Evolutionary conservation across 2,329 filamentous ascomycete species (phyloP).

Genomic region (Fusarium armeniacum): DNA sequence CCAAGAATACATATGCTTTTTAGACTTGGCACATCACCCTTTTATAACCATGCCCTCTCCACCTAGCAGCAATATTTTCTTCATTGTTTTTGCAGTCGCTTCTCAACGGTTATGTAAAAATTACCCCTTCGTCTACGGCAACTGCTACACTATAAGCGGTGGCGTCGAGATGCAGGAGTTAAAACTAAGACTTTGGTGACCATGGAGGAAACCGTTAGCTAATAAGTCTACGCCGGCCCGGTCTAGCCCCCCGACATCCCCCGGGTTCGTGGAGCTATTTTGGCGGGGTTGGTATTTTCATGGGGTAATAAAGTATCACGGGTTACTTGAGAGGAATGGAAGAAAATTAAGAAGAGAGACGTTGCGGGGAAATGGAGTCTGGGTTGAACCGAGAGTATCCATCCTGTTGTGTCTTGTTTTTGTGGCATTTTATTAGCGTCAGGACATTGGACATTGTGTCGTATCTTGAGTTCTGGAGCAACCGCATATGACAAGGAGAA

Average conservation of each 20-base stretch:
- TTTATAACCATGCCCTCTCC: constrained; percentile 21
- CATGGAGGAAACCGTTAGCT: constrained; percentile 37
- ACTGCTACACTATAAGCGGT: neutral
- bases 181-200: constrained; percentile 13
- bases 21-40: constrained; percentile 14
- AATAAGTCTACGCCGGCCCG: constrained; percentile 31
- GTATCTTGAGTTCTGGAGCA: neutral
- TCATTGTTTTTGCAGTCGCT: neutral
- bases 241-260: constrained; percentile 36
- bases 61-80: constrained; percentile 4
- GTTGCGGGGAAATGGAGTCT: neutral
- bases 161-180: constrained; percentile 14
- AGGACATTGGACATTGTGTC: neutral
- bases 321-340: constrained; percentile 11
- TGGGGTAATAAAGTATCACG: constrained; percentile 37
- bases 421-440: neutral
- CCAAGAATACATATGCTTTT: neutral
- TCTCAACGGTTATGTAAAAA: constrained; percentile 33
- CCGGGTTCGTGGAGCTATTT: constrained; percentile 29
- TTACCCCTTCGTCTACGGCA: constrained; percentile 17
- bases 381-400: constrained; percentile 10
- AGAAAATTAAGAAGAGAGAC: neutral
- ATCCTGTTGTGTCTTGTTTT: neutral
- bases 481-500: too few relatives aligned
- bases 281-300: constrained; percentile 39